Evolutionary conservation across 169 alveolate species (phyloP), one percentile per base, ranked within the genome.

Genomic region (Toxoplasma gondii): DNA sequence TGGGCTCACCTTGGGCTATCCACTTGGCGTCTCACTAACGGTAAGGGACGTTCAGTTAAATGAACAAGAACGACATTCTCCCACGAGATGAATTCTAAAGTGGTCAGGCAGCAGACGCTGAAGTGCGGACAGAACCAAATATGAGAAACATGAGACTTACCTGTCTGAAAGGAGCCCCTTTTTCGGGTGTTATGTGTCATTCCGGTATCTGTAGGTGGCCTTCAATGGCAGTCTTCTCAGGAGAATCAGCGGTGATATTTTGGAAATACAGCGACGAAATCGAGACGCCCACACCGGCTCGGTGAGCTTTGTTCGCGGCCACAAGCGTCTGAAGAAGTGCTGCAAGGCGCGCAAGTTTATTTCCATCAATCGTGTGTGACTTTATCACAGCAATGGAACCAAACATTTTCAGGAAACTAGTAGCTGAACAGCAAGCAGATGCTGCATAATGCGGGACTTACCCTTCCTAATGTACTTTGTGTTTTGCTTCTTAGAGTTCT

Each of bases 1-100:
- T 36, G 90, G 90, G 1, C 69, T 82, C 39, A 43, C 90, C 41
- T 43, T 82, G 9, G 90, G 90, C 5, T 82, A 82, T 44, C 90
- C 90, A 22, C 67, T 82, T 29, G 90, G 90, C 29, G 41, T 82
- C 67, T 41, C 90, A 9, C 67, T 82, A 24, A 82, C 90, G 27
- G 90, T 82, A 82, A 82, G 90, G 9, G 74, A 12, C 58, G 4
- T 64, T 22, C 74, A 4, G 4, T 64, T 4, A 64, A 64, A 27
- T 12, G 74, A 16, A 53, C n/a, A 12, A 12, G 58, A 49, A 12
- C 58, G 58, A 49, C 12, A 12, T 49, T 49, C 58, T 12, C 12
- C 12, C 22, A 12, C 74, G n/a, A 64, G n/a, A 64, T 4, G 74
- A 7, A 64, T 19, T 16, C 7, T 7, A 64, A 7, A 64, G 29